Base-by-base conservation (phyloP, 31 red algal genomes). In the Asparagopsis taxiformis region DNA sequence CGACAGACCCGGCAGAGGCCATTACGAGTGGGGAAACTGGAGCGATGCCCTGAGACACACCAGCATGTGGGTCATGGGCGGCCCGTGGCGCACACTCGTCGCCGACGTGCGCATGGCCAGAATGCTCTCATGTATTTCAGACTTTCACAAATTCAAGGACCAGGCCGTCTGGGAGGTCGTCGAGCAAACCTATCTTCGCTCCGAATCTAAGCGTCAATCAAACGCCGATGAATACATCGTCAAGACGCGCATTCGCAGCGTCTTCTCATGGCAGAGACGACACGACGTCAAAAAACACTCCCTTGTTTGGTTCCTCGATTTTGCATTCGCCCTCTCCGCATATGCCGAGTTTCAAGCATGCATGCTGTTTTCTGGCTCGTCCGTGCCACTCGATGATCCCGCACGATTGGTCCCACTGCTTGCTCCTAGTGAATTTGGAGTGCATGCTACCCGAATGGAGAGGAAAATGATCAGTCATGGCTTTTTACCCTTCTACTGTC, bases 21-120 rank as follows among this genome's bases (percentile, higher is more conserved):
- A 84, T 55, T 84, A 84, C 59, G 79, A 84, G 59, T 84, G 79
- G 79, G 79, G 79, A 17, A 84, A 84, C 56, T 84, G 79, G 79
- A 84, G 79, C 49, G 79, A 84, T 64, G 67, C 52, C 25, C 36
- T 84, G 32, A 65, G 79, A 24, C 6, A 35, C 61, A 51, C 53
- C 34, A 51, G 30, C 15, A 73, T 84, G 68, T 84, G 79, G 79
- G 51, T 63, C 16, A 36, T 84, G 10, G 79, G 79, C 46, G 79
- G 65, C 23, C 79, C 79, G 16, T 84, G 79, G 79, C 52, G 79
- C 16, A 73, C 79, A 23, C 69, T 84, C 25, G 52, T 84, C 25
- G 79, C 79, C 30, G 79, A 84, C 49, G 57, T 72, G 20, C 31
- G 59, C 11, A 43, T 55, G 25, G 79, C 66, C 3, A 23, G 46